Percentiles rank a stretch among this genome's conserved stretches.
Conservation (phyloP, 371 early-diverging fungal species). For the Mucor plumbeus region DNA sequence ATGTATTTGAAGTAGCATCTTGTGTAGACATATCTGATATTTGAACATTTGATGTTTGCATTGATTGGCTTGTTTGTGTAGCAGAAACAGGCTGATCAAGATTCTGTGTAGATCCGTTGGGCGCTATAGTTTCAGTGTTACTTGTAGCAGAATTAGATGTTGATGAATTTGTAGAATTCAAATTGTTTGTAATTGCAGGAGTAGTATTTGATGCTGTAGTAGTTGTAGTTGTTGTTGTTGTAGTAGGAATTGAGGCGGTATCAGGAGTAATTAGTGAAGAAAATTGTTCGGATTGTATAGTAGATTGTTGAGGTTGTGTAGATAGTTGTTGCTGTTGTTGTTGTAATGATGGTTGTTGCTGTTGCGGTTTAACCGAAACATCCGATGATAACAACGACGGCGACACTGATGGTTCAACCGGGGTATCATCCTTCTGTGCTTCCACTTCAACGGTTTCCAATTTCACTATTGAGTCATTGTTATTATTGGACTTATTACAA, state of each 20-base stretch:
- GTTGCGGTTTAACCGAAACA: slow-evolving; percentile 11
- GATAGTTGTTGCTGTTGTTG: neutral
- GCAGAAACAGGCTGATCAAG: neutral
- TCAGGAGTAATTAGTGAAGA: neutral
- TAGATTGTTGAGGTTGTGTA: slow-evolving; percentile 7
- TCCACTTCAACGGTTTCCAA: slow-evolving; percentile 1
- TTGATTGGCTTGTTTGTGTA: neutral
- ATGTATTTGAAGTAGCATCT: neutral
- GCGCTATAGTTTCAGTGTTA: neutral
- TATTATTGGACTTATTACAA: neutral
- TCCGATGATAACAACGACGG: slow-evolving; percentile 1
- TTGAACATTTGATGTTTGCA: neutral
- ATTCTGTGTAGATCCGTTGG: neutral
- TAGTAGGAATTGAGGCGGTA: slow-evolving; percentile 1
- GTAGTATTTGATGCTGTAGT: neutral
- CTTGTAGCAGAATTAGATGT: neutral
- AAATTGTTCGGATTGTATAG: neutral
- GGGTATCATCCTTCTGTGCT: slow-evolving; percentile 17
- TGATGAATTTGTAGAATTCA: neutral
- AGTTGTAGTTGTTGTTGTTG: neutral
- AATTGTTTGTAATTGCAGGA: neutral
- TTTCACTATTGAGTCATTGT: neutral
- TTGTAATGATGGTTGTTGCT: slow-evolving; percentile 1
- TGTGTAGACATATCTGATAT: neutral
- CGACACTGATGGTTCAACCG: slow-evolving; percentile 13